These are phyloP conservation scores for Syzygium syzygioides DNA, from an alignment of 441 rosid genomes.

Conservation along the genomic window DNA sequence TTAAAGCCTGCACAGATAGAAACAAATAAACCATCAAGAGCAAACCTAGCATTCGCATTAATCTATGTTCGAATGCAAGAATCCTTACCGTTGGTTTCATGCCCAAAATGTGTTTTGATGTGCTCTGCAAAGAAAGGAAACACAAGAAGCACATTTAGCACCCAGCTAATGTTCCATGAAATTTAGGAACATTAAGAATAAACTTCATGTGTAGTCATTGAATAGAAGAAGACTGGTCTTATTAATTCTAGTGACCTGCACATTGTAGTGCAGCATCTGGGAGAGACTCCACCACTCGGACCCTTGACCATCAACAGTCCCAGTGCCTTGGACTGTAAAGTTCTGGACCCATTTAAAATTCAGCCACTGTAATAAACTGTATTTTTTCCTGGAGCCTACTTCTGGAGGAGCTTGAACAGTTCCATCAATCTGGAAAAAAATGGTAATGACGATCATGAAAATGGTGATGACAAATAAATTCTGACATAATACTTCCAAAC, in stretches of 20 bases:
- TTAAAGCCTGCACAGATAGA: conserved; percentile 41
- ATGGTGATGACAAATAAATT: conserved; percentile 7
- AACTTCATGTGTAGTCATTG: background rate
- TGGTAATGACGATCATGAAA: conserved; percentile 11
- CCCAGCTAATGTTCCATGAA: background rate
- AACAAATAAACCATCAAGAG: background rate
- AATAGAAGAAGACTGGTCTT: background rate
- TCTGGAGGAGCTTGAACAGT: conserved; percentile 52
- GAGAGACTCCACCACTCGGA: conserved; percentile 61
- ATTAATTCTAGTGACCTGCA: background rate
- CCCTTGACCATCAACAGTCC: conserved; percentile 74
- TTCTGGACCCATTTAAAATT: conserved; percentile 59
- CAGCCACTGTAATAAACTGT: conserved; percentile 53
- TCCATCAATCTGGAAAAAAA: conserved; percentile 59
- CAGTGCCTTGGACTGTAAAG: conserved; percentile 66
- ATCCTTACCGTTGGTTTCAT: conserved; percentile 76
- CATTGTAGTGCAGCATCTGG: background rate
- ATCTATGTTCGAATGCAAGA: background rate
- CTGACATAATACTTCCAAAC: background rate
- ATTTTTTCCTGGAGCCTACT: conserved; percentile 47
- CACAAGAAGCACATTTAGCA: background rate
- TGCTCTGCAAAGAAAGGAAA: conserved; percentile 36
- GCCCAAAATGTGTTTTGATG: conserved; percentile 35
- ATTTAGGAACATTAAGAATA: background rate
- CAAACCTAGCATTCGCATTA: background rate